Percentiles rank a stretch among this genome's conserved stretches.
These are phyloP conservation scores for Wickerhamomyces bovis DNA, from an alignment of 805 yeast genomes.

Conservation along the genomic window DNA sequence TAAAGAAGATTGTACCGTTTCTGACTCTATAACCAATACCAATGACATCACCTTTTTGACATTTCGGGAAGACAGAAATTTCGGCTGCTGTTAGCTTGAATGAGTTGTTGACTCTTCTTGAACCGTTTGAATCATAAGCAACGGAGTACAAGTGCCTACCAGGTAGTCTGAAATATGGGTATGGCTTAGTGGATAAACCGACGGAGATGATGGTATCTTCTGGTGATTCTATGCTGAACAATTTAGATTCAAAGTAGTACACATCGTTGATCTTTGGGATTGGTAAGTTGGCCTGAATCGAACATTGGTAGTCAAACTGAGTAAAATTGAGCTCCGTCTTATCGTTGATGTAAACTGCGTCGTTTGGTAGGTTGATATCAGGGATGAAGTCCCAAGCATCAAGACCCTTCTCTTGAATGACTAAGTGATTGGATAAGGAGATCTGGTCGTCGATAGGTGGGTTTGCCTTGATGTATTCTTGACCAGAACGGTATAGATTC, in stretches of 20 bases:
- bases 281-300: conserved; percentile 43
- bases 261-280: conserved; percentile 43
- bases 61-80: conserved; percentile 48
- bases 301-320: conserved; percentile 32
- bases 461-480: conserved; percentile 25
- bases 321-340: conserved; percentile 20
- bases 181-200: conserved; percentile 82
- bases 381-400: conserved; percentile 71
- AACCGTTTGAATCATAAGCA: conserved; percentile 84
- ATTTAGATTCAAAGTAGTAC: conserved; percentile 45
- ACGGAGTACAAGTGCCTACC: conserved; percentile 84
- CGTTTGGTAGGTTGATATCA: conserved; percentile 39
- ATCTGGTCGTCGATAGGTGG: conserved; percentile 19
- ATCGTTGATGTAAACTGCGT: conserved; percentile 49
- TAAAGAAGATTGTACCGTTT: conserved; percentile 84
- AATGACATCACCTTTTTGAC: conserved; percentile 81
- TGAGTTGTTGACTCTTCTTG: conserved; percentile 74
- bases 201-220: conserved; percentile 50
- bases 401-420: conserved; percentile 77
- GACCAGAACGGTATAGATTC: conserved; percentile 39
- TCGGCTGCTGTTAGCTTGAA: conserved; percentile 43
- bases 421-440: conserved; percentile 25
- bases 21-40: conserved; percentile 87
- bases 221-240: conserved; percentile 62
- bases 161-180: conserved; percentile 89